Evolutionary conservation across 2,329 filamentous ascomycete genomes (phyloP), one percentile per base, ranked within the genome.

Genomic region (Atkinsonella hypoxylon): DNA sequence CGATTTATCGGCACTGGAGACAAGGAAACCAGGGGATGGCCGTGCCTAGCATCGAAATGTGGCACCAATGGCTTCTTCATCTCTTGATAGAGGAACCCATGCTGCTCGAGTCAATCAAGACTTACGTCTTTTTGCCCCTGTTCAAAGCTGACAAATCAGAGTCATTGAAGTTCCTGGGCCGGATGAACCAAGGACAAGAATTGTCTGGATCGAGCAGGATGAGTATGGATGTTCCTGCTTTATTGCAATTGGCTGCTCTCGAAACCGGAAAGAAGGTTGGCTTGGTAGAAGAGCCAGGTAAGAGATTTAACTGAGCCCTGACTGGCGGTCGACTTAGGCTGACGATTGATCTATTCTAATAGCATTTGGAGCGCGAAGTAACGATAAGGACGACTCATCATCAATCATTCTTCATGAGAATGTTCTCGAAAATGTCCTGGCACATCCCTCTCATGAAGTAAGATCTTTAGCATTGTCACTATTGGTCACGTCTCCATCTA

Each of bases 391-490:
- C 7, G 50, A 32, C 17, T 55, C 56, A 13, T 59, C 60, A 55
- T 56, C 60, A 2, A 64, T 74, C 34, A 54, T 65, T 15, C 58
- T 75, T 32, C 59, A 67, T 41, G 64, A 71, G 59, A 63, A 64
- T 52, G 65, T 77, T 2, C 64, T 85, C 8, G 74, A 77, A 38
- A 66, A 61, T 34, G 71, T 83, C 3, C 64, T 84, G 31, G 68
- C 69, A 2, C 74, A 79, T 66, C 73, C 73, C 41, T 79, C 79
- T 58, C 70, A 80, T 58, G 73, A 81, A 55, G 82, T 91, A 48
- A 81, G 89, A 30, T 78, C 89, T 22, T 79, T 89, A n/a, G 87
- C 87, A 0, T 76, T 96, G 38, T 88, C 88, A 30, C 76, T 96
- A 12, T 75, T 95, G 8, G 79, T 89, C 12, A 82, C 83, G 10